Conservation (phyloP, 768 basidiomycete genomes). For the Phallus indusiatus region DNA sequence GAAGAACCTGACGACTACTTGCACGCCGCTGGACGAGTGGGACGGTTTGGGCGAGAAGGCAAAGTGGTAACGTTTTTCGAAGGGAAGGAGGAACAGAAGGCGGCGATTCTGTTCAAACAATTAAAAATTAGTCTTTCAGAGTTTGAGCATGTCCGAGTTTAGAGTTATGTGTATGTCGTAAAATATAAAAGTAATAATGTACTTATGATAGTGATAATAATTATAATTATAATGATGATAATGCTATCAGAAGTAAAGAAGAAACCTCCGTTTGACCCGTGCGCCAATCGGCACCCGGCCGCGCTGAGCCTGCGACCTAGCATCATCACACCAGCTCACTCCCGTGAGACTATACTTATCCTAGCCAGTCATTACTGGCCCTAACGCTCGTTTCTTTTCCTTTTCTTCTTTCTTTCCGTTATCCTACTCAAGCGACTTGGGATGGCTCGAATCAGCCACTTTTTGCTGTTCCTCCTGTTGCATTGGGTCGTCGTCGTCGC, state of each 20-base stretch:
- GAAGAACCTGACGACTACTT: constrained; percentile 53
- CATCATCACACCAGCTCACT: neutral
- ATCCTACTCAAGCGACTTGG: neutral
- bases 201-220: no score
- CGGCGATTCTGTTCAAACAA: neutral
- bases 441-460: constrained; percentile 9
- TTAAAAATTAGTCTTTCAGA: constrained; percentile 3
- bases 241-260: no score
- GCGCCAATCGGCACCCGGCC: neutral
- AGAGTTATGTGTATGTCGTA: neutral
- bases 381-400: neutral
- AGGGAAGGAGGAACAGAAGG: constrained; percentile 19
- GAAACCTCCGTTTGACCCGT: neutral
- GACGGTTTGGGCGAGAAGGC: constrained; percentile 56
- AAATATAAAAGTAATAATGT: neutral
- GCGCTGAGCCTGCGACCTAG: neutral
- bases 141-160: neutral
- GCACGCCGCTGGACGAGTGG: constrained; percentile 68
- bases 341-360: neutral
- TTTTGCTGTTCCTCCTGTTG: constrained; percentile 20
- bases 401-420: neutral
- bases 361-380: neutral
- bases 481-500: constrained; percentile 25
- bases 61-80: constrained; percentile 59
- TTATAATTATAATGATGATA: neutral